These are phyloP conservation scores for Alloascoidea hylecoeti DNA, from an alignment of 805 yeast species.

Conservation along the genomic window DNA sequence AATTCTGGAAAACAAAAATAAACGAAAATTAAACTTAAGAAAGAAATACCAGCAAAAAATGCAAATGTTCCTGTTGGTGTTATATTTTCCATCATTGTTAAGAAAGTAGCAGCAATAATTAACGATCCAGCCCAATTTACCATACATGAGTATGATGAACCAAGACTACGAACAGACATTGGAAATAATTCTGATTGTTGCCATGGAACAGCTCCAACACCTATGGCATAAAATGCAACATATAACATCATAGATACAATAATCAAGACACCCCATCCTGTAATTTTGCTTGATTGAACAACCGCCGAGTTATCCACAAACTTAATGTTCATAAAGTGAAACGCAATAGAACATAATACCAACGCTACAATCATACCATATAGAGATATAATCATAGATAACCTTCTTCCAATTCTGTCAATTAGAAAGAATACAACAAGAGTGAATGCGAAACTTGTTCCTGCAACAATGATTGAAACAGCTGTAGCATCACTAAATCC, in stretches of 20 bases:
- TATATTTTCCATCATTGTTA: conserved; percentile 70
- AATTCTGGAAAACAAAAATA: conserved; percentile 73
- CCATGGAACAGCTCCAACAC: conserved; percentile 87
- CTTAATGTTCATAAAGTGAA: conserved; percentile 55
- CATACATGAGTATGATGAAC: conserved; percentile 70
- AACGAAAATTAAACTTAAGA: conserved; percentile 45
- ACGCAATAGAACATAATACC: conserved; percentile 65
- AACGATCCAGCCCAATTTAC: conserved; percentile 80
- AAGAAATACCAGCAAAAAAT: conserved; percentile 57
- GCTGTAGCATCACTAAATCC: conserved; percentile 71
- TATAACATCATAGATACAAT: conserved; percentile 60
- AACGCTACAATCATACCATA: conserved; percentile 62
- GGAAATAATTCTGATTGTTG: conserved; percentile 79
- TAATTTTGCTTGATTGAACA: conserved; percentile 28
- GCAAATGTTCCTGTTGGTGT: conserved; percentile 80
- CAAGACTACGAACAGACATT: conserved; percentile 69
- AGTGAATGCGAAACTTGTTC: conserved; percentile 69
- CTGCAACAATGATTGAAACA: conserved; percentile 70
- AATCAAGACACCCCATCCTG: conserved; percentile 69
- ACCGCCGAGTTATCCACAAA: conserved; percentile 33
- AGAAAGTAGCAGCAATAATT: conserved; percentile 66
- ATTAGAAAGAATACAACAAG: conserved; percentile 60
- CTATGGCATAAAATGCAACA: conserved; percentile 70
- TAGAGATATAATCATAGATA: conserved; percentile 46
- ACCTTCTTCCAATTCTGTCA: conserved; percentile 68